phyloP scores from a whole-genome alignment of 2,329 filamentous ascomycete species.

The Aspergillus hortae region DNA sequence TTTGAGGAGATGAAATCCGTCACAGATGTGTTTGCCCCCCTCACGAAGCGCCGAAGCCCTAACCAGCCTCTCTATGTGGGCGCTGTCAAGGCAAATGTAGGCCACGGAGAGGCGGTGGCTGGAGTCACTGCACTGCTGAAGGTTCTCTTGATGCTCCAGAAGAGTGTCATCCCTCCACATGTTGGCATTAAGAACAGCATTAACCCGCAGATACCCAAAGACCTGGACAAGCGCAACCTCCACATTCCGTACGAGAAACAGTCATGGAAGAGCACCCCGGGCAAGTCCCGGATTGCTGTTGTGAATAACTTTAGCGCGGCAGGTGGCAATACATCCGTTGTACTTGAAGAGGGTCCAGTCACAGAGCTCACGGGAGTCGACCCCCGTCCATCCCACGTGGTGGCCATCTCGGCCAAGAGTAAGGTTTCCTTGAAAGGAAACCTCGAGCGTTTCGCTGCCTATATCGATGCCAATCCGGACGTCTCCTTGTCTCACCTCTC shows the following conservation, averaged over 20 bases:
- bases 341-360: constrained; percentile 47
- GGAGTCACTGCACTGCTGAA: constrained; percentile 51
- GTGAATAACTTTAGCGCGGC: constrained; percentile 70
- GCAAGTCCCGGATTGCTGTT: constrained; percentile 30
- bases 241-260: constrained; percentile 39
- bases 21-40: constrained; percentile 50
- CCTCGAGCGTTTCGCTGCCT: constrained; percentile 37
- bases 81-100: constrained; percentile 35
- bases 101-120: constrained; percentile 45
- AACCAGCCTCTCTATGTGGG: constrained; percentile 26
- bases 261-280: constrained; percentile 18
- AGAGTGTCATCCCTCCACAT: constrained; percentile 62
- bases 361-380: too few species aligned
- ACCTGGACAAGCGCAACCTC: constrained; percentile 25
- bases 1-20: constrained; percentile 36
- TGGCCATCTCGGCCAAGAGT: constrained; percentile 53
- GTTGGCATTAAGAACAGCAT: constrained; percentile 58
- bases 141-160: constrained; percentile 62
- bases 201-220: constrained; percentile 29
- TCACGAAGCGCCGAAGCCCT: constrained; percentile 50
- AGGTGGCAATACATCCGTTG: constrained; percentile 66
- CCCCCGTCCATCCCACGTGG: constrained; percentile 54
- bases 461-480: constrained; percentile 22
- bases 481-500: constrained; percentile 53
- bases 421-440: constrained; percentile 49